Base-by-base conservation (phyloP, 129 eudicot genomes). In the Flaveria bidentis region DNA sequence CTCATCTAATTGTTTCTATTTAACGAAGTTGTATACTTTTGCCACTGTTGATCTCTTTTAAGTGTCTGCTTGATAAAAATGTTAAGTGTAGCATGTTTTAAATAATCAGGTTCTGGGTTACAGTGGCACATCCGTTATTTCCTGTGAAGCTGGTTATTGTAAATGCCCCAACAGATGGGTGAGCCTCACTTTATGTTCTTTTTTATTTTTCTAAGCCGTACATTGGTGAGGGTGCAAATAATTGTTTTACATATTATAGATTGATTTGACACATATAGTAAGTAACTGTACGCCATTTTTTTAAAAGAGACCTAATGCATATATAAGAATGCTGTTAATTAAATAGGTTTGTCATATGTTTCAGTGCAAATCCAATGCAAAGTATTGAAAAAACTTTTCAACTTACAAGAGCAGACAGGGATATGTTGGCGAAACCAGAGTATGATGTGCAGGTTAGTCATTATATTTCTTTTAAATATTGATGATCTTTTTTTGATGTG, bases 151-250 rank as follows among this genome's bases (percentile, higher is more conserved):
- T 84, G 82, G 73, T 62, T 39, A 84, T 82, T 67, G 74, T 91
- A 64, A 90, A 69, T 79, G 60, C 83, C 72, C 93, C 98, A 50
- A 41, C 95, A 49, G 98, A 93, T 77, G 97, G 98, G 98, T 93
- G 44, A 87, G 92, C 76, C 5, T 46, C 25, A 9, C 75, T 20
- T 18, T 73, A 51, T 60, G 45, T 5, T 66, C 11, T 39, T 41
- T 55, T 53, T 11, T 71, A 6, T 14, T 41, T 74, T 74, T 60
- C 45, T 42, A 57, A 42, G 41, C 13, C 1, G 33, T 33, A 33
- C 14, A 36, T 6, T 72, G 26, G 53, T 55, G 67, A 73, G 67
- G 17, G 33, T 53, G 28, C 67, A 75, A 63, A 25, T 30, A 16
- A 25, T 75, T 28, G 41, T 46, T 62, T 28, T 46, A 74, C 61